Percentiles rank a stretch among this genome's conserved stretches.
phyloP scores from a whole-genome alignment of 441 rosid species.

The Gossypium laxum region DNA sequence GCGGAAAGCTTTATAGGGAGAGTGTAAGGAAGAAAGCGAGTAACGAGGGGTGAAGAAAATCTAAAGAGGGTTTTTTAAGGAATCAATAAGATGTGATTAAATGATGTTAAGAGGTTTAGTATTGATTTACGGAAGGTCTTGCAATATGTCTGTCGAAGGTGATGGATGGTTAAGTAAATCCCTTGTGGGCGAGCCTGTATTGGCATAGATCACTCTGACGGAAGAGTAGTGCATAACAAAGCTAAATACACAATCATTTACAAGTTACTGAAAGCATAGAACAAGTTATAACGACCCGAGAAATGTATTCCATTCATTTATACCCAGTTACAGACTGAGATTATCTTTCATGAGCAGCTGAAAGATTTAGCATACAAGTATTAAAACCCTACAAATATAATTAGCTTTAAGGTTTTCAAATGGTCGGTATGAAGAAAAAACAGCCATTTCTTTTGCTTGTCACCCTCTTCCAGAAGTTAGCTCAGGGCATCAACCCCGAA shows the following conservation, averaged over 20 bases:
- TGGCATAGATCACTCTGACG: no score
- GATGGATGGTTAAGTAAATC: no score
- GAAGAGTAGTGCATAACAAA: neutral
- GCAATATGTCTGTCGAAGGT: no score
- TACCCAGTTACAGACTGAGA: constrained; percentile 13
- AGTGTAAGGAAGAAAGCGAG: no score
- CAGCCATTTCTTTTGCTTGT: constrained; percentile 19
- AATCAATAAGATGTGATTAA: no score
- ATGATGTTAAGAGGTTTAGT: no score
- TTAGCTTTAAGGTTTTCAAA: constrained; percentile 12
- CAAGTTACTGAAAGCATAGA: neutral
- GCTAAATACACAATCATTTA: neutral
- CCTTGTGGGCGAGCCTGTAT: no score
- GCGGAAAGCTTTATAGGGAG: no score
- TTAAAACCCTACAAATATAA: neutral
- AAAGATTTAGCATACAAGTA: constrained; percentile 16
- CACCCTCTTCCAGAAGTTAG: constrained; percentile 24
- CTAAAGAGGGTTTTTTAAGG: no score
- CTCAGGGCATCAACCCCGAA: constrained; percentile 16
- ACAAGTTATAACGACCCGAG: neutral
- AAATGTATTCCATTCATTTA: neutral
- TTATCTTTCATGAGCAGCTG: constrained; percentile 11
- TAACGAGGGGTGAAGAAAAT: no score
- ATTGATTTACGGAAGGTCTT: no score
- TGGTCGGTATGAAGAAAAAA: constrained; percentile 12